Conservation (phyloP, 2,329 filamentous ascomycete species). For the Torrubiella hemipterigena region DNA sequence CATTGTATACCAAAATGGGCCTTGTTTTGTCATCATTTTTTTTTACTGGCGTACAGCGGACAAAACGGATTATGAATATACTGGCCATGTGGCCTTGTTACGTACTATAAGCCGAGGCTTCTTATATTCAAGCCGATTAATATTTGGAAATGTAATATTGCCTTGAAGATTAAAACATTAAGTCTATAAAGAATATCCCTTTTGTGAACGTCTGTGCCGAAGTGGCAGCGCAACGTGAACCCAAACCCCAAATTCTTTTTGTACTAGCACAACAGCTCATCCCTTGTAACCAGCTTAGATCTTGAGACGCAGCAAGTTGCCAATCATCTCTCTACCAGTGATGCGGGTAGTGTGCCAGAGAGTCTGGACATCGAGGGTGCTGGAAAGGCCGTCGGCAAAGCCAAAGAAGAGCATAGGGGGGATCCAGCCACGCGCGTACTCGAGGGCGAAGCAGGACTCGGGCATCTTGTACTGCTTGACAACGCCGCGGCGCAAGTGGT, state of each 20-base stretch:
- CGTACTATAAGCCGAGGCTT: no score
- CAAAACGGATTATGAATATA: no score
- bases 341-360: constrained; percentile 67
- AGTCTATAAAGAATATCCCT: constrained; percentile 3
- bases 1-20: no score
- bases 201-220: no score
- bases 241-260: no score
- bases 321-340: constrained; percentile 65
- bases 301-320: constrained; percentile 60
- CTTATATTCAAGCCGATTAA: no score
- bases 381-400: constrained; percentile 67
- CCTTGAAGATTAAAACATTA: constrained; percentile 1
- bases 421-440: constrained; percentile 83
- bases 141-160: no score
- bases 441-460: constrained; percentile 63
- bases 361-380: constrained; percentile 76
- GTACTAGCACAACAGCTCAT: background rate
- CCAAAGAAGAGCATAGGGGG: constrained; percentile 88
- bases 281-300: constrained; percentile 32
- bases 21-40: no score
- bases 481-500: constrained; percentile 58
- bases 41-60: no score
- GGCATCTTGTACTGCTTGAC: constrained; percentile 81
- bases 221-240: no score
- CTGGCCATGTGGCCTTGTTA: no score